Conservation (phyloP, 75 land plant genomes). For the Cryptomeria japonica region DNA sequence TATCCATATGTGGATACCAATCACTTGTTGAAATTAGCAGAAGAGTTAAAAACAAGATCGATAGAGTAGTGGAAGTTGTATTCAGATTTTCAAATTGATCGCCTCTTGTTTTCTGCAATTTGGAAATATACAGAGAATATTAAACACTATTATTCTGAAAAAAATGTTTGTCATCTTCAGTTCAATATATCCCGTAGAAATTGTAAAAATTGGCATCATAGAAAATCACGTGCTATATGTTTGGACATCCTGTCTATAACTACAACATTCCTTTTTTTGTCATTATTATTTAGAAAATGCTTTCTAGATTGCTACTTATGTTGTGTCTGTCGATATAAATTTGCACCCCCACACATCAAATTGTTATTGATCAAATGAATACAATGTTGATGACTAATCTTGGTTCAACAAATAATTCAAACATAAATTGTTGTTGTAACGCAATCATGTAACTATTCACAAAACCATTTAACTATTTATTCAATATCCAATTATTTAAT, state of each 20-base stretch:
- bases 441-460: no score
- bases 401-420: no score
- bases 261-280: not conserved
- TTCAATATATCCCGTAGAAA: not conserved
- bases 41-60: conserved; percentile 28
- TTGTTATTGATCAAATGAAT: no score
- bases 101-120: not conserved
- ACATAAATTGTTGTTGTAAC: no score
- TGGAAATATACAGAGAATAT: not conserved
- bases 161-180: not conserved
- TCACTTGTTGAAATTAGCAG: conserved; percentile 78
- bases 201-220: not conserved
- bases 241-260: not conserved
- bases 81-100: not conserved
- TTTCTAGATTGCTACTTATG: not conserved
- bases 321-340: not conserved
- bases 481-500: no score
- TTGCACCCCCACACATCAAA: no score
- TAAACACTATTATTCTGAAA: not conserved
- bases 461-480: no score
- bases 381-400: no score
- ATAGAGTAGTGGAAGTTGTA: not conserved
- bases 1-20: conserved; percentile 83
- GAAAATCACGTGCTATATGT: not conserved
- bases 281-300: not conserved